Conservation (phyloP, 164 flowering plant species). For the Aristolochia contorta region DNA sequence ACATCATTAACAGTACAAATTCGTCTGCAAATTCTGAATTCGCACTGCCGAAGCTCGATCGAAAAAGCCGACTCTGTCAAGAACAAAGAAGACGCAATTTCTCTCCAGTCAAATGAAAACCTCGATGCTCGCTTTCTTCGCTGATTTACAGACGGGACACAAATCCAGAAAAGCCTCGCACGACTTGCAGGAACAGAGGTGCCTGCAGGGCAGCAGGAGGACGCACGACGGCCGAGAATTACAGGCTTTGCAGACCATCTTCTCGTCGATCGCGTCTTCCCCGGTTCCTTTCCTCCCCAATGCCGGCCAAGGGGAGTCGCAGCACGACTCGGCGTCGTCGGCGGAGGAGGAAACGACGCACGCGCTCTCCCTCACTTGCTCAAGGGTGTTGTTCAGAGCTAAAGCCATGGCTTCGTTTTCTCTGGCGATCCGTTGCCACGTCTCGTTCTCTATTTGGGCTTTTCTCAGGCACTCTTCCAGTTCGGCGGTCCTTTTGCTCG, state of each 20-base stretch:
- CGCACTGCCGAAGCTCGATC: too few species aligned
- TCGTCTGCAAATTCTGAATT: too few species aligned
- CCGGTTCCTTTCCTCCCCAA: not conserved
- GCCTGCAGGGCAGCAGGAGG: constrained; percentile 69
- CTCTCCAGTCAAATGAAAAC: constrained; percentile 21
- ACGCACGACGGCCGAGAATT: constrained; percentile 33
- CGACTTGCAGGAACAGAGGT: constrained; percentile 51
- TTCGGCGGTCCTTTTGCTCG: constrained; percentile 23
- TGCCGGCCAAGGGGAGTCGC: constrained; percentile 14
- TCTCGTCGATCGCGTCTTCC: constrained; percentile 5
- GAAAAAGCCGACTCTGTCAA: too few species aligned
- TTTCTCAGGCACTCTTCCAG: constrained; percentile 23
- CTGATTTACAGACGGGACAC: constrained; percentile 61
- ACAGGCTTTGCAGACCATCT: constrained; percentile 42
- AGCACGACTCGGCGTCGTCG: constrained; percentile 61
- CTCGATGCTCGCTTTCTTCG: constrained; percentile 32
- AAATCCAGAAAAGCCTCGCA: constrained; percentile 45
- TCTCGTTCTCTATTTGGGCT: constrained; percentile 27
- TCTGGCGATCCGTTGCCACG: constrained; percentile 58
- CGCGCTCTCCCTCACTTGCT: constrained; percentile 30
- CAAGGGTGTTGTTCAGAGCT: constrained; percentile 31
- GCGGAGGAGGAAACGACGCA: constrained; percentile 15
- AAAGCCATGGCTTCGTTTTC: constrained; percentile 49
- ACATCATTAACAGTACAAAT: too few species aligned
- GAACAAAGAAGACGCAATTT: too few species aligned